phyloP scores from a whole-genome alignment of 345 rosid genomes.

The Boechera stricta region DNA sequence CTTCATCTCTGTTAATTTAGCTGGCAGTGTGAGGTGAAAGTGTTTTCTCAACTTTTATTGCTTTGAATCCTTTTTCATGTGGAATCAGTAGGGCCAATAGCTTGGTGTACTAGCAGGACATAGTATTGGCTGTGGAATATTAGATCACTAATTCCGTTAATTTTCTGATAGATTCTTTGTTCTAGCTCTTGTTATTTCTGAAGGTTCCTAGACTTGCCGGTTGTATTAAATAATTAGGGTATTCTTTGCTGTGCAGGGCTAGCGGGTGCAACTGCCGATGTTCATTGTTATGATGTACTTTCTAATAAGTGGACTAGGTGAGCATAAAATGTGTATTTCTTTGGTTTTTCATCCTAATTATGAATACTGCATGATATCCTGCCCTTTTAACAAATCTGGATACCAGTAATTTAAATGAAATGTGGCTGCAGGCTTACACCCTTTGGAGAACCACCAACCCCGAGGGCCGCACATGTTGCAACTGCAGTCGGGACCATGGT shows the following conservation, averaged over 20 bases:
- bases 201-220: slow-evolving; percentile 16
- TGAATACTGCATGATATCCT: slow-evolving; percentile 22
- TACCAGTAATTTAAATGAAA: slow-evolving; percentile 28
- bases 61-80: slow-evolving; percentile 4
- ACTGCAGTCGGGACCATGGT: slow-evolving; percentile 97
- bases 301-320: slow-evolving; percentile 94
- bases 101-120: slow-evolving; percentile 17
- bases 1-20: slow-evolving; percentile 4
- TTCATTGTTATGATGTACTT: slow-evolving; percentile 88
- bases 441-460: slow-evolving; percentile 92
- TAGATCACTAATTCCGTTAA: neutral
- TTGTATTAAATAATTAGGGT: slow-evolving; percentile 18
- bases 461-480: slow-evolving; percentile 97
- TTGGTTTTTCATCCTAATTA: neutral
- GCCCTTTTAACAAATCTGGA: neutral
- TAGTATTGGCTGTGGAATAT: slow-evolving; percentile 8
- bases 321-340: slow-evolving; percentile 38
- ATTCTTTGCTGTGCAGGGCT: slow-evolving; percentile 65
- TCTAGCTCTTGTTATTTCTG: slow-evolving; percentile 11
- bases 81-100: slow-evolving; percentile 8
- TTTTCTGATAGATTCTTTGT: slow-evolving; percentile 18
- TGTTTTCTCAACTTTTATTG: neutral
- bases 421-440: slow-evolving; percentile 68
- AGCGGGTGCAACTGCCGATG: slow-evolving; percentile 95
- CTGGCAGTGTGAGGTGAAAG: neutral